These are phyloP conservation scores for Arabidopsis suecica DNA, from an alignment of 345 rosid genomes.

Conservation along the genomic window DNA sequence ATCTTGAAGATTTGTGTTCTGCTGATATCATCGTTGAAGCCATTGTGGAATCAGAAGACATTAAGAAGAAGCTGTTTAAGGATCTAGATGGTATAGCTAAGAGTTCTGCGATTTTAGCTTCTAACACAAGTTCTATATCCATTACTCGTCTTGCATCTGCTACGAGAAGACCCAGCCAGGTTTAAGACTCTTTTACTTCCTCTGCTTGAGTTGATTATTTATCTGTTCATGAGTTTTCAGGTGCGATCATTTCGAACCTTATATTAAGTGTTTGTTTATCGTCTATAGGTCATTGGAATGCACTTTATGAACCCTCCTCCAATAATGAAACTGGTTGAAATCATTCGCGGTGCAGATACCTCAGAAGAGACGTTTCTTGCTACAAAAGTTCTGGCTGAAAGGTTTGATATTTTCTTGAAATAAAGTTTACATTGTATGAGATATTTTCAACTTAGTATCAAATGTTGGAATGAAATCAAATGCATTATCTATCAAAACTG, in stretches of 20 bases:
- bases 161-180: conserved; percentile 79
- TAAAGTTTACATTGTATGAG: background rate
- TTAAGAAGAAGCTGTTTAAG: conserved; percentile 69
- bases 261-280: background rate
- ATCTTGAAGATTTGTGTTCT: conserved; percentile 57
- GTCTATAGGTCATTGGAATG: conserved; percentile 78
- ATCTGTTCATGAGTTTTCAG: conserved; percentile 6
- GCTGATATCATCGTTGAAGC: conserved; percentile 86
- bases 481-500: background rate
- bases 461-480: background rate
- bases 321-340: conserved; percentile 89
- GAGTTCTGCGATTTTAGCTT: conserved; percentile 75
- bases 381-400: conserved; percentile 76
- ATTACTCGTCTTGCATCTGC: conserved; percentile 85
- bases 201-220: background rate
- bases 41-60: conserved; percentile 82
- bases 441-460: background rate
- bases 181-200: conserved; percentile 37
- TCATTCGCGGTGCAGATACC: conserved; percentile 85
- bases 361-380: conserved; percentile 70
- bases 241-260: background rate
- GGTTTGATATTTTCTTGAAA: conserved; percentile 48
- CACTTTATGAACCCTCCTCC: conserved; percentile 99
- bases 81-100: conserved; percentile 68
- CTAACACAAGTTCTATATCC: conserved; percentile 92